These are phyloP conservation scores for Oropetium thomaeum DNA, from an alignment of 176 grass and related monocot genomes.

Conservation along the genomic window DNA sequence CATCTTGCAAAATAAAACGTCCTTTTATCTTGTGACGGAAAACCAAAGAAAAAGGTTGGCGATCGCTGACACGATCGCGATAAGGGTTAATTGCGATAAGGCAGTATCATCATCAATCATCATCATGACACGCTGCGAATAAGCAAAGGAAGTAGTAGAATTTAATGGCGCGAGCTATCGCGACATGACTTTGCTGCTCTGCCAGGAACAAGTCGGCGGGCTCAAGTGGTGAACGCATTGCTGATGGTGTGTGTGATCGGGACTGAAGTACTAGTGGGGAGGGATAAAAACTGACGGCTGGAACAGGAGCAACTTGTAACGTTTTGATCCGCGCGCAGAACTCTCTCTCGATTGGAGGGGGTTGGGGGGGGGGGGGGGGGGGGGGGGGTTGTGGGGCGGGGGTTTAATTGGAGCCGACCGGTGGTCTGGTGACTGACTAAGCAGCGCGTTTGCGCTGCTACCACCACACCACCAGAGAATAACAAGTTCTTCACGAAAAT, in stretches of 20 bases:
- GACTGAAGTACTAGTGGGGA: too few relatives aligned
- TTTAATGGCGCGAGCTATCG: slow-evolving; percentile 7
- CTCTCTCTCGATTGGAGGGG: too few relatives aligned
- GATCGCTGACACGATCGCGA: not conserved
- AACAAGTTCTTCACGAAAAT: not conserved
- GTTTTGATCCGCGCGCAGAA: not conserved
- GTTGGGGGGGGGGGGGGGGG: too few relatives aligned
- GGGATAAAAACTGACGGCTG: too few relatives aligned
- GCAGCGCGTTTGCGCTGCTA: not conserved
- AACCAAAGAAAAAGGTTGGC: slow-evolving; percentile 18
- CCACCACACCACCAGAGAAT: too few relatives aligned
- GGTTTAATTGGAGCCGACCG: not conserved
- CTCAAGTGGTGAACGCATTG: not conserved
- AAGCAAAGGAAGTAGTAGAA: too few relatives aligned
- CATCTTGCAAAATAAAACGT: not conserved
- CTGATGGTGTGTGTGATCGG: too few relatives aligned
- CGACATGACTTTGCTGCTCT: slow-evolving; percentile 33
- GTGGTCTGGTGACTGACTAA: too few relatives aligned
- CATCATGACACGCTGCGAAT: too few relatives aligned
- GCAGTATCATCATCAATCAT: not conserved
- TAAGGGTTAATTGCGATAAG: slow-evolving; percentile 10
- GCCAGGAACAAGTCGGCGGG: not conserved
- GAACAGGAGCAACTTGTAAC: slow-evolving; percentile 14
- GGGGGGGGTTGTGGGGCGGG: too few relatives aligned
- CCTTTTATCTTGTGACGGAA: slow-evolving; percentile 22